Evolutionary conservation across 306 rosid genomes (phyloP), one percentile per base, ranked within the genome.

Genomic region (Abrus precatorius): DNA sequence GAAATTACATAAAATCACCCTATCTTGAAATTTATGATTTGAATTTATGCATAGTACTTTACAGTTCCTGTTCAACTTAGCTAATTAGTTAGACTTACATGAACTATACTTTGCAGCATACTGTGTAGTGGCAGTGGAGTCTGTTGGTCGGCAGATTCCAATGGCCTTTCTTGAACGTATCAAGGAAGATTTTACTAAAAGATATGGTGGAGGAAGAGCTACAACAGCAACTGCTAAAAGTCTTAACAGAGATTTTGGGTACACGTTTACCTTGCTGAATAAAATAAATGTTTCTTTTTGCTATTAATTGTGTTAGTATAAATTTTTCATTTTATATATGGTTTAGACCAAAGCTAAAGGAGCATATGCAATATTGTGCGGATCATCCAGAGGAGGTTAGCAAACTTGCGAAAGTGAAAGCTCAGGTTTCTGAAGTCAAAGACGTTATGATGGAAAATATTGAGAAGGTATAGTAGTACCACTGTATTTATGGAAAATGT

Each of bases 391-490:
- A 89, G 79, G 95, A 91, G 86, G 88, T 87, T 76, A 86, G 84
- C 84, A 87, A 89, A 85, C 86, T 91, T 82, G 78, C 92, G 12
- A 88, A 88, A 85, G 95, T 91, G 64, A 91, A 85, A 77, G 95
- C 88, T 80, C 95, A 87, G 78, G 95, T 89, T 77, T 84, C 95
- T 36, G 93, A 91, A 86, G 95, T 89, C 44, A 91, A 91, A 77
- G 92, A 85, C 59, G 89, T 91, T 70, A 91, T 91, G 95, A 87
- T 91, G 92, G 92, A 89, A 54, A 91, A 91, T 67, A 91, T 91
- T 53, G 95, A 91, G 52, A 91, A 89, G 92, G 95, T 84, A 67
- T 61, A 72, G 57, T 49, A 36, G 57, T 49, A 36, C n/a, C 32
- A 20, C 52, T 11, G 6, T 59, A 43, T 74, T 57, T 41, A 41